Evolutionary conservation across 345 rosid species (phyloP).

Genomic region (Nephelium lappaceum): DNA sequence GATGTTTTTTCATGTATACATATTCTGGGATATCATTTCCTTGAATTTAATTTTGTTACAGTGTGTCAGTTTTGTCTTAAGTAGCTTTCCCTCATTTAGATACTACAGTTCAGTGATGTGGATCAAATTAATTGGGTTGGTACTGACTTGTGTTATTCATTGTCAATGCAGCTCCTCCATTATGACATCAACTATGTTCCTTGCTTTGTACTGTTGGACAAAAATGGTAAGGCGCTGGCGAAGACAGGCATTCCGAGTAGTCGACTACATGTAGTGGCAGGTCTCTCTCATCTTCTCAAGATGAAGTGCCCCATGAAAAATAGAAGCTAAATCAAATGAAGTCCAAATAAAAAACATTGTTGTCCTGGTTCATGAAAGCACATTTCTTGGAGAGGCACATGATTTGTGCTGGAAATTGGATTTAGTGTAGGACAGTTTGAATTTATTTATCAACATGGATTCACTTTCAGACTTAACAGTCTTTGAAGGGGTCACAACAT

Average conservation of each 20-base stretch:
- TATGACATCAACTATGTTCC: slow-evolving; percentile 90
- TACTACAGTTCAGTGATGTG: background rate
- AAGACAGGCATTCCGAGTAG: slow-evolving; percentile 88
- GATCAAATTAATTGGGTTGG: background rate
- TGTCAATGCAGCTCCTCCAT: slow-evolving; percentile 71
- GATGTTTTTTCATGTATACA: background rate
- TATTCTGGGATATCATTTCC: background rate
- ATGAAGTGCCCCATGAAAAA: slow-evolving; percentile 49
- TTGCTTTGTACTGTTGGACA: slow-evolving; percentile 90
- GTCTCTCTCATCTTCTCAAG: slow-evolving; percentile 85
- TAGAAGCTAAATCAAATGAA: slow-evolving; percentile 3
- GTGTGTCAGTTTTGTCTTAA: background rate
- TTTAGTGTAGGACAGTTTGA: background rate
- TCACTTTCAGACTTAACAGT: background rate
- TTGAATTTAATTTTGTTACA: background rate
- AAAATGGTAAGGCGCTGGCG: slow-evolving; percentile 74
- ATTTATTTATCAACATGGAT: background rate
- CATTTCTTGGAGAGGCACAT: background rate
- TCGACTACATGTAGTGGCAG: slow-evolving; percentile 86
- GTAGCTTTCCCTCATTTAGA: background rate
- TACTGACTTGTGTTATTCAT: slow-evolving; percentile 1
- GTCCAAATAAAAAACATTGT: background rate
- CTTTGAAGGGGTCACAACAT: background rate
- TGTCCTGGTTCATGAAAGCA: background rate
- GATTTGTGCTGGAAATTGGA: background rate